Conservation (phyloP, 345 rosid genomes). For the Aegle marmelos region DNA sequence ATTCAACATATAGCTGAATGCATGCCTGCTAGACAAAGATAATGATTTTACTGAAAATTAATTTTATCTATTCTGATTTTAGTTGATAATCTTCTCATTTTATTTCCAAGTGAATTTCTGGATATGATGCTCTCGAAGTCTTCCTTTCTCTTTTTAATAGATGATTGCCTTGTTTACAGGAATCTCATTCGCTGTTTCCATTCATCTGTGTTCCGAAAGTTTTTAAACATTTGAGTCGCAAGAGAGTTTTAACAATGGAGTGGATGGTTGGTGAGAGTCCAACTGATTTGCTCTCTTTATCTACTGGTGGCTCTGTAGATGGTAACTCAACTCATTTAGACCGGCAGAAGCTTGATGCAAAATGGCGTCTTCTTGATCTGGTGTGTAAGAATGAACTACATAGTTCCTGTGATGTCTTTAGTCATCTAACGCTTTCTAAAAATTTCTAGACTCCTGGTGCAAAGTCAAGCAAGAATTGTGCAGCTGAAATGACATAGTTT, state of each 20-base stretch:
- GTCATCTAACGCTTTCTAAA: background rate
- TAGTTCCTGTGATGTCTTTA: background rate
- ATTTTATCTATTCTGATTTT: background rate
- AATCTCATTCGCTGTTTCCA: conserved; percentile 59
- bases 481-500: background rate
- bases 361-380: conserved; percentile 73
- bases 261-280: conserved; percentile 95
- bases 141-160: conserved; percentile 21
- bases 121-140: conserved; percentile 1
- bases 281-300: conserved; percentile 51
- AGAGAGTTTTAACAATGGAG: conserved; percentile 94
- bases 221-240: conserved; percentile 52
- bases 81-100: background rate
- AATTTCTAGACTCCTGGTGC: background rate
- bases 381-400: conserved; percentile 30
- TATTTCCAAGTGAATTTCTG: background rate
- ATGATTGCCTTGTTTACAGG: conserved; percentile 50
- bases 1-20: background rate
- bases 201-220: conserved; percentile 78
- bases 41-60: background rate
- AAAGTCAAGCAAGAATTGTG: background rate
- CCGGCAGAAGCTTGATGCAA: conserved; percentile 61
- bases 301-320: conserved; percentile 36
- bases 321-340: conserved; percentile 41
- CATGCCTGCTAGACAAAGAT: background rate